Conservation (phyloP, 768 basidiomycete species). For the Termitomyces sp. region DNA sequence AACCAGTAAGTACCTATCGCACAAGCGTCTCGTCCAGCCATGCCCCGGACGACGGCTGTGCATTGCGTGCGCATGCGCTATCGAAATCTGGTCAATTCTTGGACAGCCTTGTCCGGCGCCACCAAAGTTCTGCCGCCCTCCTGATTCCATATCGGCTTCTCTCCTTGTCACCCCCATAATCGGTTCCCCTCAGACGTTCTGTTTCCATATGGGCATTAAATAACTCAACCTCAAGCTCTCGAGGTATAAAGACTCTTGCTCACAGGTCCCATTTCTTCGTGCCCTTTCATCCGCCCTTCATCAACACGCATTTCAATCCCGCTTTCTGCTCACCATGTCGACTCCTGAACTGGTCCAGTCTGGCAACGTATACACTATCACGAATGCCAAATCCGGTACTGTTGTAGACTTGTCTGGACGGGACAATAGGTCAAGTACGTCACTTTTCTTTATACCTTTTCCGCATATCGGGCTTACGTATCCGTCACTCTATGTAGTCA, state of each 20-base stretch:
- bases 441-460: background rate
- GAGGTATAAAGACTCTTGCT: background rate
- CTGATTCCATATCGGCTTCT: background rate
- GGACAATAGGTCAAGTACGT: conserved; percentile 42
- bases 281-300: background rate
- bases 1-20: background rate
- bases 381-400: conserved; percentile 46
- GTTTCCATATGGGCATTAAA: background rate
- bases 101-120: conserved; percentile 1
- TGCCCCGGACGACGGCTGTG: background rate
- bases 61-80: background rate
- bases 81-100: background rate
- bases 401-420: conserved; percentile 50
- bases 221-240: background rate
- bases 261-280: background rate
- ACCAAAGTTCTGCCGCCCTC: background rate
- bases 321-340: conserved; percentile 4
- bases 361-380: conserved; percentile 37
- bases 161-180: background rate
- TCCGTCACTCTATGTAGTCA: background rate
- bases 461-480: background rate
- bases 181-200: conserved; percentile 1
- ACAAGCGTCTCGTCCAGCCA: background rate
- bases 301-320: background rate
- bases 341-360: conserved; percentile 23